A percentile compares a stretch with the other conserved stretches of the same genome.
Conservation (phyloP, 306 rosid genomes). For the Begonia masoniana region DNA sequence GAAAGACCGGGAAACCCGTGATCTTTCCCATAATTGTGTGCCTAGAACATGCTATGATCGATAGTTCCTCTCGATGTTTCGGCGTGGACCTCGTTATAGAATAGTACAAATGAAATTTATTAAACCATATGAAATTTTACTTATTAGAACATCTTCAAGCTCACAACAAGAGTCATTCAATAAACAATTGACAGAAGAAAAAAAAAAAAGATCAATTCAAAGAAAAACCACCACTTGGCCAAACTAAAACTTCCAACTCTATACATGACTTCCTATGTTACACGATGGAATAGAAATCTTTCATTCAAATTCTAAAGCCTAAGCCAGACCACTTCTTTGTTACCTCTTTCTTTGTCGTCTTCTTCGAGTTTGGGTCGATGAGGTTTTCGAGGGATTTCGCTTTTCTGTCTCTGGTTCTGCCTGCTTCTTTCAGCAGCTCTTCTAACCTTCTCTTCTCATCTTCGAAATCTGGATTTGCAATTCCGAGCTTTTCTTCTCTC, state of each 20-base stretch:
- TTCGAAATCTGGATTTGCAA: slow-evolving; percentile 90
- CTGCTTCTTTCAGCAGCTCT: slow-evolving; percentile 96
- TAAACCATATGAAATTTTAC: slow-evolving; percentile 51
- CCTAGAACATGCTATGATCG: too few species aligned
- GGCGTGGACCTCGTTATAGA: too few species aligned
- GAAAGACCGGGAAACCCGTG: too few species aligned
- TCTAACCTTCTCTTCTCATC: slow-evolving; percentile 82
- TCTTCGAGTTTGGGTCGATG: slow-evolving; percentile 81
- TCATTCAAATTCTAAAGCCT: slow-evolving; percentile 75
- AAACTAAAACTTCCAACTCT: slow-evolving; percentile 51
- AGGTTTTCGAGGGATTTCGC: slow-evolving; percentile 93
- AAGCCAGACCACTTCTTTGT: slow-evolving; percentile 86
- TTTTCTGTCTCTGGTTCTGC: slow-evolving; percentile 81
- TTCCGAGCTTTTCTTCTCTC: slow-evolving; percentile 85
- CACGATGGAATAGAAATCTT: slow-evolving; percentile 34
- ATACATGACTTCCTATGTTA: slow-evolving; percentile 89
- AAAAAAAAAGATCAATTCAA: slow-evolving; percentile 29
- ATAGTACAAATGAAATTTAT: slow-evolving; percentile 20
- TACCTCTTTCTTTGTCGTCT: slow-evolving; percentile 87
- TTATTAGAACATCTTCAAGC: slow-evolving; percentile 43
- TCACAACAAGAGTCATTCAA: slow-evolving; percentile 46
- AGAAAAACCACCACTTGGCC: slow-evolving; percentile 40
- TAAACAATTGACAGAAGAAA: slow-evolving; percentile 36
- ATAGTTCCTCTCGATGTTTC: too few species aligned
- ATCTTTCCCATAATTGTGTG: too few species aligned